Evolutionary conservation across 176 grass and related monocot species (phyloP).

Genomic region (Rhynchospora breviuscula): DNA sequence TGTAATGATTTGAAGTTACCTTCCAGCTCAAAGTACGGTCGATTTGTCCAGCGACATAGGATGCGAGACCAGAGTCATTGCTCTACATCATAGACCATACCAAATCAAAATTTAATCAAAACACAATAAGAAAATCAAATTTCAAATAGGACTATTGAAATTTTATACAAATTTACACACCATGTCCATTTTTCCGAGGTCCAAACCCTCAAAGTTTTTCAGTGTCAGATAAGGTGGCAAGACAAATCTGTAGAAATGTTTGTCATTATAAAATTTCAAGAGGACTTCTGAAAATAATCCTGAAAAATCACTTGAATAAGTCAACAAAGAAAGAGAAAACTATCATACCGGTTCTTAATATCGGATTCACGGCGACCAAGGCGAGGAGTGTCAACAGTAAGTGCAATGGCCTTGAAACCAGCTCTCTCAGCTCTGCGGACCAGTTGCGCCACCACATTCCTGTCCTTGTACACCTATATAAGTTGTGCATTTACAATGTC

Average conservation of each 20-base stretch:
- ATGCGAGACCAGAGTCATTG: constrained; percentile 85
- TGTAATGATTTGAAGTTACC: constrained; percentile 24
- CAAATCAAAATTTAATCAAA: constrained; percentile 11
- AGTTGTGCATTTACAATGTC: neutral
- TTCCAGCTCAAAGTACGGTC: constrained; percentile 97
- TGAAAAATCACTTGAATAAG: neutral
- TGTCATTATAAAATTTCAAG: neutral
- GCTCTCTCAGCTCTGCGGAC: constrained; percentile 89
- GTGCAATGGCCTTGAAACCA: constrained; percentile 95
- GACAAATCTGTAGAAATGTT: constrained; percentile 51
- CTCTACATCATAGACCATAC: constrained; percentile 31
- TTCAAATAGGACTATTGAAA: neutral
- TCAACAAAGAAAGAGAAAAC: constrained; percentile 4
- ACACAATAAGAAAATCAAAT: neutral
- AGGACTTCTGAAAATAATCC: neutral
- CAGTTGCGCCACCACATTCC: constrained; percentile 86
- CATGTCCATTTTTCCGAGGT: constrained; percentile 93
- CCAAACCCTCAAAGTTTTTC: constrained; percentile 88
- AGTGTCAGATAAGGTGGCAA: constrained; percentile 81
- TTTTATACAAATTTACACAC: constrained; percentile 26
- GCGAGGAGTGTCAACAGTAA: constrained; percentile 86
- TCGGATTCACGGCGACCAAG: constrained; percentile 95
- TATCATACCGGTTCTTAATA: constrained; percentile 83
- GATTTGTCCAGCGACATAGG: constrained; percentile 88
- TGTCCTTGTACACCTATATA: constrained; percentile 84